Percentiles rank a stretch among this genome's conserved stretches.
These are phyloP conservation scores for Penicillium griseofulvum DNA, from an alignment of 2,329 filamentous ascomycete species.

Conservation along the genomic window DNA sequence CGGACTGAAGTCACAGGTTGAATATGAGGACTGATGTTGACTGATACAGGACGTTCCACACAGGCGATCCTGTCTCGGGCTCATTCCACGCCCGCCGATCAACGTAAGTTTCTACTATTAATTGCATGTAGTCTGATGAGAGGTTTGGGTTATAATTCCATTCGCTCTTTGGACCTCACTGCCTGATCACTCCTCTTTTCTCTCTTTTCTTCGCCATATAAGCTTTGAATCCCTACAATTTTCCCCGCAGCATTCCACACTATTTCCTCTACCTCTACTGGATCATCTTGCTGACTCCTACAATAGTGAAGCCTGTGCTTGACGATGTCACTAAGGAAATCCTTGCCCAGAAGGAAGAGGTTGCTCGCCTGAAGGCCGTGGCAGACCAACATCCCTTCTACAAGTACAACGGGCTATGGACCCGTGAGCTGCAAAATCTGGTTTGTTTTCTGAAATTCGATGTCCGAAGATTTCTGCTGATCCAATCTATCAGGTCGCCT, in stretches of 20 bases:
- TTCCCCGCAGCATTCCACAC: too few relatives aligned
- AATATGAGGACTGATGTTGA: slow-evolving; percentile 7
- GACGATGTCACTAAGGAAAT: slow-evolving; percentile 68
- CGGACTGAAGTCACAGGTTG: not conserved
- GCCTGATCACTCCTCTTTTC: not conserved
- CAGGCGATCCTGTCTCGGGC: slow-evolving; percentile 83
- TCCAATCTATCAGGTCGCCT: slow-evolving; percentile 56
- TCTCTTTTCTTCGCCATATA: not conserved
- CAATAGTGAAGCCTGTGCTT: slow-evolving; percentile 65
- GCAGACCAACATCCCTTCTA: slow-evolving; percentile 92
- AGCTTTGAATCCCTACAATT: not conserved
- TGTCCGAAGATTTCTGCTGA: not conserved
- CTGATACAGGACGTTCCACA: slow-evolving; percentile 62
- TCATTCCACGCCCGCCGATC: slow-evolving; percentile 74
- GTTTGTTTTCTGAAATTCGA: slow-evolving; percentile 46
- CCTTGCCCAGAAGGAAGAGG: slow-evolving; percentile 66
- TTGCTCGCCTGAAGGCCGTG: slow-evolving; percentile 66
- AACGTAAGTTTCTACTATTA: slow-evolving; percentile 50
- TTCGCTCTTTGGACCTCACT: not conserved
- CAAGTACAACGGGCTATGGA: slow-evolving; percentile 93
- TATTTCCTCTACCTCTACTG: not conserved
- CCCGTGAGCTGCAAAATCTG: slow-evolving; percentile 76
- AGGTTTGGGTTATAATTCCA: not conserved
- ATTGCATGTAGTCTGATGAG: not conserved
- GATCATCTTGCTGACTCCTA: slow-evolving; percentile 2